Evolutionary conservation across 768 basidiomycete genomes (phyloP).

Genomic region (Termitomyces sp.): DNA sequence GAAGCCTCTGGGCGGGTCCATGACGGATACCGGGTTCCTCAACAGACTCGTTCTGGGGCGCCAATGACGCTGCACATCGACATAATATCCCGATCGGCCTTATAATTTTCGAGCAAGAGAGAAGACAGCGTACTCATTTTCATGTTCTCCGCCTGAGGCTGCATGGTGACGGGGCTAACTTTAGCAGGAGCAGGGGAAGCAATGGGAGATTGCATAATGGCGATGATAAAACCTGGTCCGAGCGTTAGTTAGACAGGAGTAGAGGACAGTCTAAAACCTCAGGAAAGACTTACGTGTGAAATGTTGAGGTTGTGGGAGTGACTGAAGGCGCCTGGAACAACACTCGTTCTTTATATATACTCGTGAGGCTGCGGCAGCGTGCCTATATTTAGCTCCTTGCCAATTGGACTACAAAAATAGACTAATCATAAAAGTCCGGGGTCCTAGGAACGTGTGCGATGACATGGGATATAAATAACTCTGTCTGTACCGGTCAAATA

Average conservation of each 20-base stretch:
- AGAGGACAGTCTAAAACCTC: no score
- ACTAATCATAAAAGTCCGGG: no score
- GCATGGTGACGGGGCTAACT: slow-evolving; percentile 33
- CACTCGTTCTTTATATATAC: no score
- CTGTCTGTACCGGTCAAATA: no score
- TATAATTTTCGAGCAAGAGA: no score
- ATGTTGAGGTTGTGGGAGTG: no score
- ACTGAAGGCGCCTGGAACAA: no score
- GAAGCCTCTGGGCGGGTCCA: slow-evolving; percentile 50
- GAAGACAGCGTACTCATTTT: slow-evolving; percentile 56
- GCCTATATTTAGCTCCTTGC: no score
- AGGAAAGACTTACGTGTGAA: neutral
- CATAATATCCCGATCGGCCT: neutral
- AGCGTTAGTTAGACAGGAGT: neutral
- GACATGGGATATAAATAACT: no score
- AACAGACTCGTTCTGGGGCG: neutral
- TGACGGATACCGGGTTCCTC: slow-evolving; percentile 19
- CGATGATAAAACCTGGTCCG: neutral
- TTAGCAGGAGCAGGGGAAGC: slow-evolving; percentile 10
- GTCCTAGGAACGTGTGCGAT: no score
- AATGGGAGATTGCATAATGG: slow-evolving; percentile 8
- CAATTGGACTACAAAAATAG: no score
- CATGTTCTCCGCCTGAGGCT: slow-evolving; percentile 52
- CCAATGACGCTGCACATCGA: neutral
- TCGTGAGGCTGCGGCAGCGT: no score